Base-by-base conservation (phyloP, 164 flowering plant genomes). In the Macadamia tetraphylla region DNA sequence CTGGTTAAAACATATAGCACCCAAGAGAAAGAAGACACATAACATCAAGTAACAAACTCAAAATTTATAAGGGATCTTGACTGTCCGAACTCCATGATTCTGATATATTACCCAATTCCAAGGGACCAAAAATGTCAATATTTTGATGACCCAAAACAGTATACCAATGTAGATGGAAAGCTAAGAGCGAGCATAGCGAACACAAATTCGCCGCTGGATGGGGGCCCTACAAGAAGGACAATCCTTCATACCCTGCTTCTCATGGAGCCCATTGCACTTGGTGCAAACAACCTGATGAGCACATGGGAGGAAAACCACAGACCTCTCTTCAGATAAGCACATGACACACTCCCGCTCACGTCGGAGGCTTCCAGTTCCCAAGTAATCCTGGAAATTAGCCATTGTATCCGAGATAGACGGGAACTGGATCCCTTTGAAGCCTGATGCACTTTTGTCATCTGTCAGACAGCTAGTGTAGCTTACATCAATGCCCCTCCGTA, bases 311-410 rank as follows among this genome's bases (percentile, higher is more conserved):
- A 95, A 95, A 63, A 95, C 93, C 58, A 95, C 91, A 0, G 92
- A 89, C 94, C 86, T 92, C 80, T 95, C 98, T 73, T 95, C 97
- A 0, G 94, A 85, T 14, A 95, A 85, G 76, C 99, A 95, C 98
- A 95, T 95, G 60, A 92, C 99, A 58, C 99, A 95, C 71, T 92
- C 98, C 40, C 96, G 66, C 49, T 92, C 98, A 5, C 97, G 88
- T 70, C 81, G 85, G 68, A 95, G 86, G 8, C 87, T 86, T 60
- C 80, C 79, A 17, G 23, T 40, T 18, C 71, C 74, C 0, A 77
- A 57, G 56, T 68, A 44, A 18, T 81, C 84, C 14, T 73, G 69
- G 17, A 79, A 66, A 69, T 70, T 75, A 9, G 59, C 64, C 46
- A 62, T 73, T 62, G 73, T 59, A 56, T 72, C 80, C 5, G 85